Base-by-base conservation (phyloP, 257 asterid genomes). In the Solanum virginianum region DNA sequence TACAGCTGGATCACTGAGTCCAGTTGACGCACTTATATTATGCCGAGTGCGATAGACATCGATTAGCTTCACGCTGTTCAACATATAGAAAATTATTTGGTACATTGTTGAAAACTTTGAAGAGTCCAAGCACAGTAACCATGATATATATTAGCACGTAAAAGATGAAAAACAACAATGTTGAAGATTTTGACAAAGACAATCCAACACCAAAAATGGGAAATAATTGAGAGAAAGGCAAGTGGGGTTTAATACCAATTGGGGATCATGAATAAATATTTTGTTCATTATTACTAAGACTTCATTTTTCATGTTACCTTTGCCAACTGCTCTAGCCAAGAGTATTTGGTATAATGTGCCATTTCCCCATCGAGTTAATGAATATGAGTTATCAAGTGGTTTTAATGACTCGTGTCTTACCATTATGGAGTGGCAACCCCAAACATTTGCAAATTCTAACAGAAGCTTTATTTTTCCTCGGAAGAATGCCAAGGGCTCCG, bases 41-140 rank as follows among this genome's bases (percentile, higher is more conserved):
- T 97, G 99, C 90, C 97, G 98, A 82, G 97, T 95, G 85, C 98
- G 98, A 86, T 97, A 97, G 90, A 97, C 92, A 89, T 97, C 98
- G 74, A 97, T 93, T 85, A 97, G 98, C 88, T 94, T 97, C 13
- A 96, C 95, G 75, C 99, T 97, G 98, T 87, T 81, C 62, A 84
- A 66, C 80, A 84, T 47, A 43, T 56, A 85, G 88, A 82, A 90
- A 65, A 82, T 86, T 51, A 68, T 88, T 90, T 75, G 90, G 92
- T 75, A 85, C 83, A 16, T 57, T 72, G 66, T 57, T 69, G 47
- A 41, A 82, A 55, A 13, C 17, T 20, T 79, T 53, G 71, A 81
- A 81, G 66, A 54, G 60, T 63, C 74, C 24, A 74, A 83, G 81
- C 45, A 83, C 86, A 72, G 3, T 54, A 83, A 53, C 54, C 80